Evolutionary conservation across 495 filamentous ascomycete species (phyloP), one percentile per base, ranked within the genome.

Genomic region (Xylaria grammica): DNA sequence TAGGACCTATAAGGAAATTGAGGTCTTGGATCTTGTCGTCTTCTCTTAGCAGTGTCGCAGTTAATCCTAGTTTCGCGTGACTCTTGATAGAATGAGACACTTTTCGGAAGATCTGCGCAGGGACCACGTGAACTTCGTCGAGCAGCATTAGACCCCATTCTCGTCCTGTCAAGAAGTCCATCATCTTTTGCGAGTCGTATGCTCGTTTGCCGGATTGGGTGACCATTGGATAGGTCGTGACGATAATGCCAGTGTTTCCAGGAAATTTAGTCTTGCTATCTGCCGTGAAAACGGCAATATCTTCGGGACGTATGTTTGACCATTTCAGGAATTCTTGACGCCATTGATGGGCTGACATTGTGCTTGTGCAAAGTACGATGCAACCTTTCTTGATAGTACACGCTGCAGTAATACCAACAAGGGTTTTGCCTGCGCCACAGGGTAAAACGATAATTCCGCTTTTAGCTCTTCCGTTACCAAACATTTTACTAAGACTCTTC

Each of bases 81-180:
- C 93, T 91, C 63, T 93, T 93, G 72, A 99, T 94, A 11, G 87
- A 86, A 32, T 92, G 90, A 8, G 94, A 96, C 65, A 97, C 94
- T 68, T 91, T 91, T 68, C 96, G 84, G 78, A 99, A 99, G 78
- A 99, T 96, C 48, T 91, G 89, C 2, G 95, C 96, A 2, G 95
- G 95, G 26, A 97, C 95, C 69, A 99, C 96, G 83, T 99, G 95
- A 38, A 99, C 95, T 75, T 99, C 95, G 74, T 99, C 95, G 6
- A 98, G 85, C 65, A 99, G 91, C 90, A 99, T 93, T 48, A 99
- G 82, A 71, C 95, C 95, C 96, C 95, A 98, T 84, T 99, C 95
- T 59, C 94, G 88, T n/a, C 82, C 82, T 32, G 84, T 86, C 64
- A 99, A 84, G 77, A 97, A 98, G 59, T 97, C 90, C 95, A 98